A percentile compares a stretch with the other conserved stretches of the same genome.
These are phyloP conservation scores for Dactylellina haptotyla DNA, from an alignment of 2,329 filamentous ascomycete genomes.

Conservation along the genomic window DNA sequence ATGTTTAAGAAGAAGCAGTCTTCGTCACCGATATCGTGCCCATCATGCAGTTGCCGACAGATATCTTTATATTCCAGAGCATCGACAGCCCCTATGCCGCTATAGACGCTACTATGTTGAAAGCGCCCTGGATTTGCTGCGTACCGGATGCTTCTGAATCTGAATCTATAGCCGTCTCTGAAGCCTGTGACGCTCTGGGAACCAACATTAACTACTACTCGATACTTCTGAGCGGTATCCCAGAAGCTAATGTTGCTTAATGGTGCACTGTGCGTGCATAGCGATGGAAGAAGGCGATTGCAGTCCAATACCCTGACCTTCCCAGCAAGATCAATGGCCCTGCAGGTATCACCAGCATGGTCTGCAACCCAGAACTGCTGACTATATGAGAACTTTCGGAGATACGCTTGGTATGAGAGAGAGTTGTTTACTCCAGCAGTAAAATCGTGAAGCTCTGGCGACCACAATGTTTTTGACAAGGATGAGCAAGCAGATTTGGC, in stretches of 20 bases:
- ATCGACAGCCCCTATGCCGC: slow-evolving; percentile 59
- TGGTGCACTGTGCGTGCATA: slow-evolving; percentile 64
- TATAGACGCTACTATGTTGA: slow-evolving; percentile 63
- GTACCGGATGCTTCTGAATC: slow-evolving; percentile 67
- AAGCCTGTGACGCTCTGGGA: slow-evolving; percentile 60
- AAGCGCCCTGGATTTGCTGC: slow-evolving; percentile 64
- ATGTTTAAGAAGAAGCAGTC: slow-evolving; percentile 66
- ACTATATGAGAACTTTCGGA: slow-evolving; percentile 55
- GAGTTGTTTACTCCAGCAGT: slow-evolving; percentile 59
- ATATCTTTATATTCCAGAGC: slow-evolving; percentile 61
- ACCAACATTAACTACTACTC: slow-evolving; percentile 61
- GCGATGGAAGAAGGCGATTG: slow-evolving; percentile 58
- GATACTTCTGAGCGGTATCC: slow-evolving; percentile 61
- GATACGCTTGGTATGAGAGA: slow-evolving; percentile 60
- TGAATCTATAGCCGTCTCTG: slow-evolving; percentile 65
- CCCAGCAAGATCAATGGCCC: slow-evolving; percentile 59
- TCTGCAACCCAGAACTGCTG: slow-evolving; percentile 62
- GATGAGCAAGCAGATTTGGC: slow-evolving; percentile 27
- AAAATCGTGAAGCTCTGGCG: slow-evolving; percentile 41
- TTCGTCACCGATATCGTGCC: slow-evolving; percentile 61
- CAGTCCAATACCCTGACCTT: slow-evolving; percentile 53
- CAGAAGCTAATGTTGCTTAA: slow-evolving; percentile 61
- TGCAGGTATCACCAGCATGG: slow-evolving; percentile 22
- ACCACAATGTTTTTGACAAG: slow-evolving; percentile 35
- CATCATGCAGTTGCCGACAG: slow-evolving; percentile 61